phyloP scores from a whole-genome alignment of 768 basidiomycete species.

The Kwoniella shandongensis region DNA sequence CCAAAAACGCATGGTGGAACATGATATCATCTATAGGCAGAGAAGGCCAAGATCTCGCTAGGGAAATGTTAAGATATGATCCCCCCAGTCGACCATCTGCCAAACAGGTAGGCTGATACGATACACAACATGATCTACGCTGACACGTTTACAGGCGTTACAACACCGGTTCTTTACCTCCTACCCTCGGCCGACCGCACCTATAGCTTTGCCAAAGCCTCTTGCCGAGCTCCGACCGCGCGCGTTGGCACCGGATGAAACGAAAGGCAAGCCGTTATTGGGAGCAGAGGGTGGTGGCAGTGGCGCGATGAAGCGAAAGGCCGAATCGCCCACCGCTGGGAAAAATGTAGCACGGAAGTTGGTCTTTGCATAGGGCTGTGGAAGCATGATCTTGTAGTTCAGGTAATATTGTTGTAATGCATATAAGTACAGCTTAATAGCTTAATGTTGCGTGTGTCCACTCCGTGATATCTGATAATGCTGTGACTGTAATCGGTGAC shows the following conservation, averaged over 20 bases:
- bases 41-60: constrained; percentile 79
- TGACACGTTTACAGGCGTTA: constrained; percentile 64
- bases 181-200: constrained; percentile 81
- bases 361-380: constrained; percentile 15
- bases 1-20: constrained; percentile 74
- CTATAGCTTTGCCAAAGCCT: constrained; percentile 78
- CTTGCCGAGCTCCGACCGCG: constrained; percentile 57
- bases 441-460: no score
- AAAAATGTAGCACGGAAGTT: constrained; percentile 33
- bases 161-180: constrained; percentile 83
- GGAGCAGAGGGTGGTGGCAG: constrained; percentile 11
- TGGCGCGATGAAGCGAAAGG: constrained; percentile 40
- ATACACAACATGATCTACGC: not conserved
- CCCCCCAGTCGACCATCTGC: constrained; percentile 78
- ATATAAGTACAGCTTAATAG: constrained; percentile 1
- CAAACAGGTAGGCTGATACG: constrained; percentile 60
- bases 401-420: constrained; percentile 17
- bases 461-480: no score
- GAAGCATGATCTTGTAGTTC: constrained; percentile 17
- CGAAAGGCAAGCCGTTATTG: constrained; percentile 40
- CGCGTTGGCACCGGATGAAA: constrained; percentile 58
- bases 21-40: constrained; percentile 87
- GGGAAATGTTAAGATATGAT: constrained; percentile 77
- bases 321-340: constrained; percentile 31
- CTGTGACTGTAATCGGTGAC: no score